Evolutionary conservation across 768 basidiomycete species (phyloP), one percentile per base, ranked within the genome.

Genomic region (Phallus indusiatus): DNA sequence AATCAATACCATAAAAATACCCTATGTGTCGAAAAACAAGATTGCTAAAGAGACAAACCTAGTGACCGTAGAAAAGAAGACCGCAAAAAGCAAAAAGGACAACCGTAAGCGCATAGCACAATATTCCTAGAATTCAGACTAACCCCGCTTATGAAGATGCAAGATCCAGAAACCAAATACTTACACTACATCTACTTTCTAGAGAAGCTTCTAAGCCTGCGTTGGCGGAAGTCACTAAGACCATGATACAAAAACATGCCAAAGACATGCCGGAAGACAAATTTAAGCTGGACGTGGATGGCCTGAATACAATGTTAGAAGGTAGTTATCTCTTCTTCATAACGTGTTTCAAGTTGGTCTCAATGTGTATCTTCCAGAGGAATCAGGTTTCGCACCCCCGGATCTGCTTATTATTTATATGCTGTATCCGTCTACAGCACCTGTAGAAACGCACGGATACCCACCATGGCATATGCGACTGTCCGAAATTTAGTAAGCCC

Each of bases 391-490:
- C 49, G 77, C 82, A 17, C 74, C 85, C 14, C 87, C 89, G 14
- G 88, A 92, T 64, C 80, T 92, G 53, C 80, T 90, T 76, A 82
- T 92, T 63, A 75, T 90, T 16, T 87, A 91, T 66, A 73, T 81
- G 50, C 61, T 86, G 20, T 73, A 72, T 34, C 71, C 74, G 1
- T 67, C 71, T 12, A 70, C 65, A 52, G 65, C 73, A 21, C 81
- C 86, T 0, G 69, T 85, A 54, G 87, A 90, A 67, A 73, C 90
- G 20, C 73, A 85, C 63, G 86, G 85, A 5, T 90, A 86, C 65
- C 90, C 90, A 17, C 90, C 90, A 16, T 92, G 90, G 89, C 90
- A 92, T 64, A 81, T 84, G n/a, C 76, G 84, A 57, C 72, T 92
- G 47, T 88, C 87, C 49, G 90, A 92, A 69, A 83, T 92, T 61